Evolutionary conservation across 805 yeast species (phyloP).

Genomic region (Yarrowia sp.): DNA sequence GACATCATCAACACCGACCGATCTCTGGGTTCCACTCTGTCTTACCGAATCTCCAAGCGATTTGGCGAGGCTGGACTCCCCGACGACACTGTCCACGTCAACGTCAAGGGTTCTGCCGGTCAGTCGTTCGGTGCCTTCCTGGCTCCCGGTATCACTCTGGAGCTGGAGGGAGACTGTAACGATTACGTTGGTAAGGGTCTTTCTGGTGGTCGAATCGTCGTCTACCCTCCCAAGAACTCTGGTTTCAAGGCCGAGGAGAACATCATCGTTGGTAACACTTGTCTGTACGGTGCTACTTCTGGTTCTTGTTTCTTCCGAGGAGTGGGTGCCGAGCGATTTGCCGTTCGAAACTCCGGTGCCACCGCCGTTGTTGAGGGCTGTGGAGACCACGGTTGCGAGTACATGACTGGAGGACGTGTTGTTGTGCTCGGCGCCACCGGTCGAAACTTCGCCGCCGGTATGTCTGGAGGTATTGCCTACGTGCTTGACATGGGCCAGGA

Average conservation of each 20-base stretch:
- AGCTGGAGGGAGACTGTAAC: slow-evolving; percentile 95
- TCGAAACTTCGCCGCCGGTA: slow-evolving; percentile 94
- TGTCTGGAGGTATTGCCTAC: slow-evolving; percentile 99
- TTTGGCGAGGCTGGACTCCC: slow-evolving; percentile 95
- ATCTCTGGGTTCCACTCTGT: slow-evolving; percentile 91
- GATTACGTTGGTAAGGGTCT: slow-evolving; percentile 98
- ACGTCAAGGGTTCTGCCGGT: slow-evolving; percentile 92
- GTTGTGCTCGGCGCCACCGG: slow-evolving; percentile 92
- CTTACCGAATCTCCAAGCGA: slow-evolving; percentile 89
- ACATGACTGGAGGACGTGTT: slow-evolving; percentile 99
- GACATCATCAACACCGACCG: slow-evolving; percentile 95
- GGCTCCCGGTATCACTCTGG: slow-evolving; percentile 94
- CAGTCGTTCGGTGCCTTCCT: slow-evolving; percentile 98
- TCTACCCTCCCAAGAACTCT: slow-evolving; percentile 88
- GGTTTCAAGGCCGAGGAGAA: slow-evolving; percentile 93
- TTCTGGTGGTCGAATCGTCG: slow-evolving; percentile 91
- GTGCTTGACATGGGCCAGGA: slow-evolving; percentile 96
- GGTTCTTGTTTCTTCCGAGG: slow-evolving; percentile 95
- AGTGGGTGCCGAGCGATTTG: slow-evolving; percentile 97
- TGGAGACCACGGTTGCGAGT: slow-evolving; percentile 99
- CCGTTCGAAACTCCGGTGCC: slow-evolving; percentile 98
- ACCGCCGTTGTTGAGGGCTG: slow-evolving; percentile 95
- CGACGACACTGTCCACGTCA: slow-evolving; percentile 93
- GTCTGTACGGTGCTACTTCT: slow-evolving; percentile 96
- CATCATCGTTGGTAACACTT: slow-evolving; percentile 95